Base-by-base conservation (phyloP, 176 grass and related monocot species). In the Musa troglodytarum region DNA sequence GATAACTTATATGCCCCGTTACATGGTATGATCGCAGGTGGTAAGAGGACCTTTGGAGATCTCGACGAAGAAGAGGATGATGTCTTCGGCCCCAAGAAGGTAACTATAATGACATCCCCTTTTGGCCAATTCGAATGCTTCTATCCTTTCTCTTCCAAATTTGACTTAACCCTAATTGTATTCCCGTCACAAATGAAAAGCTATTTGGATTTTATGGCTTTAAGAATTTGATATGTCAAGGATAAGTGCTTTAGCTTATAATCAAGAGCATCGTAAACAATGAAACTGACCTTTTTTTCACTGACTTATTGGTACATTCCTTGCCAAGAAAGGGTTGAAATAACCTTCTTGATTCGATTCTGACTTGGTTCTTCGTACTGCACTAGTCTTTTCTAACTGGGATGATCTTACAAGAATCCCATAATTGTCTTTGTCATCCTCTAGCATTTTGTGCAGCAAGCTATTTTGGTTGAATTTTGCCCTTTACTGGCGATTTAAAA, bases 41-140 rank as follows among this genome's bases (percentile, higher is more conserved):
- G 85, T 19, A 96, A 96, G 81, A 90, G 89, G 62, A 74, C 63
- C 16, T 92, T 88, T 75, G 85, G 81, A 52, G 93, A 96, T 83
- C 80, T 96, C 54, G 93, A 92, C 20, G 93, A 96, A 2, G 93
- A 96, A 2, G 89, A 92, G 0, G 93, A 92, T 8, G 93, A 92
- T 64, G 86, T 92, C 49, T 96, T 96, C 53, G 81, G 79, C 53
- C 79, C 73, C 19, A 96, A 96, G 79, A 92, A 92, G 90, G 89
- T 92, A 78, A 19, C 5, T 25, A 14, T 11, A 23, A 65, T 22
- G 23, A 0, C 29, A 34, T 34, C 29, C 29, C 29, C 29, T 5
- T 34, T 34, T 34, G 29, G 29, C 29, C 29, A 34, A 34, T 34
- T 3, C 29, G 29, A 34, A 34, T 34, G 29, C 29, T 16, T 22